Conservation (phyloP, 257 asterid species). For the Leptodermis oblonga region DNA sequence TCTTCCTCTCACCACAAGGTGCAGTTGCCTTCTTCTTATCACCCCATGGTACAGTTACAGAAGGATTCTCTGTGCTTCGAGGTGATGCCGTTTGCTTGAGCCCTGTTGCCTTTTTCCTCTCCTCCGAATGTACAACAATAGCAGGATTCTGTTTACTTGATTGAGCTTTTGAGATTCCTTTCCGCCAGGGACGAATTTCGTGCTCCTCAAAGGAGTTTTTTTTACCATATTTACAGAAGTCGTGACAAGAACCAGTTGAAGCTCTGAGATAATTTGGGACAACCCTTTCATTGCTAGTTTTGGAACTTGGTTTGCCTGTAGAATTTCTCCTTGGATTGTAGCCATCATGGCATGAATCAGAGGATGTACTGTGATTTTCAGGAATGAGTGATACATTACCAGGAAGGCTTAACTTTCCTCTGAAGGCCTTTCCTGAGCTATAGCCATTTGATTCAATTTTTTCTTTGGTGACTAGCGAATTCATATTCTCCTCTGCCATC, state of each 20-base stretch:
- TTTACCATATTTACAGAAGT: slow-evolving; percentile 73
- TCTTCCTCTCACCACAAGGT: too few species aligned
- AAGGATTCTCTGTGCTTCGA: slow-evolving; percentile 26
- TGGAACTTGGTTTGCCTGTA: slow-evolving; percentile 33
- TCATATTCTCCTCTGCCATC: slow-evolving; percentile 57
- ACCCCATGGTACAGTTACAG: slow-evolving; percentile 26
- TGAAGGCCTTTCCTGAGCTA: slow-evolving; percentile 9
- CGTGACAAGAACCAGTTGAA: slow-evolving; percentile 91
- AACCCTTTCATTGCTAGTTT: slow-evolving; percentile 23
- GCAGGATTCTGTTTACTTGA: slow-evolving; percentile 28
- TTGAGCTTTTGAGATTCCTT: slow-evolving; percentile 30
- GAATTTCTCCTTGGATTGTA: slow-evolving; percentile 33
- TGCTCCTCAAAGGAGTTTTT: slow-evolving; percentile 39
- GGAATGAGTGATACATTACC: slow-evolving; percentile 20
- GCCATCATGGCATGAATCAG: slow-evolving; percentile 31
- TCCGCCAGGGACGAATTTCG: slow-evolving; percentile 40
- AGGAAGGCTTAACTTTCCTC: slow-evolving; percentile 19
- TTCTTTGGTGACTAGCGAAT: slow-evolving; percentile 24
- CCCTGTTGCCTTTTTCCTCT: slow-evolving; percentile 28
- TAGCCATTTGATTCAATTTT: slow-evolving; percentile 23
- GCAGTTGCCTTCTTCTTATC: too few species aligned
- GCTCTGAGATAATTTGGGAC: slow-evolving; percentile 73
- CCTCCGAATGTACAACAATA: slow-evolving; percentile 27
- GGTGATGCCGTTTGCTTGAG: slow-evolving; percentile 12
- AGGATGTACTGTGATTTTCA: slow-evolving; percentile 29